These are phyloP conservation scores for Pleurotus tuber-regium DNA, from an alignment of 768 basidiomycete species.

Conservation along the genomic window DNA sequence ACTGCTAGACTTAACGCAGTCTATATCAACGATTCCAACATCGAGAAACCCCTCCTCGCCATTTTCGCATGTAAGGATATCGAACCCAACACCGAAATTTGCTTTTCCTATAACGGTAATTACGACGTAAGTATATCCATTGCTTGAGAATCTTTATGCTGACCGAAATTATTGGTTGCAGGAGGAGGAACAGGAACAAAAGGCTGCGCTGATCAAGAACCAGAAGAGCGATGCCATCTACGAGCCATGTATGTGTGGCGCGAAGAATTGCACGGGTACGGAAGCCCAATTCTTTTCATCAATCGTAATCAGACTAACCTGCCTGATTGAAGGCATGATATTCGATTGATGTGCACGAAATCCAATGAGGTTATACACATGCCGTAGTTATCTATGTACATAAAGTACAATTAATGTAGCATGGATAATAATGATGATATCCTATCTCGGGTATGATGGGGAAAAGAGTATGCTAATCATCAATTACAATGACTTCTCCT, in stretches of 20 bases:
- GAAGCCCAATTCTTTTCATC: neutral
- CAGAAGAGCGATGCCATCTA: constrained; percentile 43
- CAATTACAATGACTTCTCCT: constrained; percentile 46
- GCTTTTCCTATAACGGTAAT: constrained; percentile 71
- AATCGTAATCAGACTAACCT: neutral
- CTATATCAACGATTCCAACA: constrained; percentile 76
- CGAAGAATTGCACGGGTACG: constrained; percentile 47
- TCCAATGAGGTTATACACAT: neutral
- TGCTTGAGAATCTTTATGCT: too few species aligned
- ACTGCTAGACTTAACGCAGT: constrained; percentile 72
- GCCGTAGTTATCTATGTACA: neutral
- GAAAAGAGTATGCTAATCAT: constrained; percentile 24
- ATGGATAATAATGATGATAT: neutral
- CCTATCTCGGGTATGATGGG: neutral
- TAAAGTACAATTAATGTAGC: neutral
- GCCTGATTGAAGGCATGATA: neutral
- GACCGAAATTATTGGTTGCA: constrained; percentile 6
- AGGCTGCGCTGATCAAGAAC: constrained; percentile 14
- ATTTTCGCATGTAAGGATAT: constrained; percentile 70
- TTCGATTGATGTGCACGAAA: constrained; percentile 6
- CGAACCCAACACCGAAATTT: constrained; percentile 64
- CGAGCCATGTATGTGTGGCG: constrained; percentile 48
- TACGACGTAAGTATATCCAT: constrained; percentile 36
- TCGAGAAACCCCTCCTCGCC: constrained; percentile 64
- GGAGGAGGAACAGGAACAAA: constrained; percentile 10